Evolutionary conservation across 495 filamentous ascomycete species (phyloP).

Genomic region (Talaromyces nanjingensis): DNA sequence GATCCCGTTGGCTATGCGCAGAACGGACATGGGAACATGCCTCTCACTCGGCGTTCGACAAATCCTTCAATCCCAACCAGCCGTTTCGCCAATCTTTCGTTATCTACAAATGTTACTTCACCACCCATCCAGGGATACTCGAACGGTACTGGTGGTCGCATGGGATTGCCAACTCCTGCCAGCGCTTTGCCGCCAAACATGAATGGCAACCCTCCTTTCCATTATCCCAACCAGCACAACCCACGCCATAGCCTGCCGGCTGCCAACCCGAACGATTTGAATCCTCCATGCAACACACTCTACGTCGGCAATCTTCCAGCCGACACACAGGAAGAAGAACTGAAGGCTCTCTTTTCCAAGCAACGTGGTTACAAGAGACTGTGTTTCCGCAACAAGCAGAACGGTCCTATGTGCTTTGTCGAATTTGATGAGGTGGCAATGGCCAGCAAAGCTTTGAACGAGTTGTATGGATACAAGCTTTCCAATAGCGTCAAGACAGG

Average conservation of each 20-base stretch:
- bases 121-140: constrained; percentile 45
- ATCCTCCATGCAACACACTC: constrained; percentile 95
- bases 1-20: constrained; percentile 81
- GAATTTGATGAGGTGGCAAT: constrained; percentile 95
- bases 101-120: constrained; percentile 58
- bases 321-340: constrained; percentile 91
- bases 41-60: constrained; percentile 58
- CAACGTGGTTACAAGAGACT: constrained; percentile 94
- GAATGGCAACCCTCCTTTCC: constrained; percentile 43
- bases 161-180: constrained; percentile 46
- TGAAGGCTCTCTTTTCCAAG: constrained; percentile 91
- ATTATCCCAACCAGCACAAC: constrained; percentile 50
- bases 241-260: constrained; percentile 72
- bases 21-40: constrained; percentile 51
- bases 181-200: constrained; percentile 55
- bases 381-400: constrained; percentile 95
- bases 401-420: constrained; percentile 98
- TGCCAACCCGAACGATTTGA: constrained; percentile 92
- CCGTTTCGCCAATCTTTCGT: constrained; percentile 63
- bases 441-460: constrained; percentile 87
- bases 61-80: constrained; percentile 66
- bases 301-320: constrained; percentile 95
- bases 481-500: constrained; percentile 94
- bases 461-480: constrained; percentile 81
- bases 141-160: constrained; percentile 24